These are phyloP conservation scores for Chenopodium album DNA, from an alignment of 148 eudicot species.

Conservation along the genomic window DNA sequence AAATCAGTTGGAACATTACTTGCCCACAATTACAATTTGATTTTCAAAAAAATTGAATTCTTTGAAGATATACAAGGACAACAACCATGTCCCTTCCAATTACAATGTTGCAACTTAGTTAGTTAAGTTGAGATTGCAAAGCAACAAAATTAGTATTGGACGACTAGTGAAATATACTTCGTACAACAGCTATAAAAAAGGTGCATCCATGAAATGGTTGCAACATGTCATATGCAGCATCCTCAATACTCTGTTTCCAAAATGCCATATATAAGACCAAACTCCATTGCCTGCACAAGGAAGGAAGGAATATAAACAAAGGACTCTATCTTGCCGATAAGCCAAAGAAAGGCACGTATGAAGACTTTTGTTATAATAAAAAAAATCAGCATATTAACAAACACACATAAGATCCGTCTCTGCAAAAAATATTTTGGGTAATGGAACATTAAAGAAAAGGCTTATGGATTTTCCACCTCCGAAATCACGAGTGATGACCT, in stretches of 20 bases:
- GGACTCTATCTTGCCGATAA: not conserved
- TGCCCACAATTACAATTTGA: not conserved
- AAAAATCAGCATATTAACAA: not conserved
- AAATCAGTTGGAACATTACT: not conserved
- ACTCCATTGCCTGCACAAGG: slow-evolving; percentile 73
- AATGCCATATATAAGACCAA: slow-evolving; percentile 79
- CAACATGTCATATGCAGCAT: not conserved
- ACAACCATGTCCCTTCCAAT: not conserved
- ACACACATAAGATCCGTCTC: not conserved
- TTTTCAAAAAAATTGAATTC: not conserved
- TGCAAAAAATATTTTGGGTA: not conserved
- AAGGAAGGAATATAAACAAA: not conserved
- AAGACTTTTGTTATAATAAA: not conserved
- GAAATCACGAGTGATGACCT: not conserved
- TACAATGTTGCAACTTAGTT: not conserved
- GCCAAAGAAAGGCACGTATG: not conserved
- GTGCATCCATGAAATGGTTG: not conserved
- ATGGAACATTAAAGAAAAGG: not conserved
- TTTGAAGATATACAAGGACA: slow-evolving; percentile 16
- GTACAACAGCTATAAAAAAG: slow-evolving; percentile 8
- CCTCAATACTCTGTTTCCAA: slow-evolving; percentile 73
- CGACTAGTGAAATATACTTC: not conserved
- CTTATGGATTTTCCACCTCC: not conserved
- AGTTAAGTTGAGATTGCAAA: not conserved
- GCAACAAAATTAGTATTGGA: not conserved